phyloP scores from a whole-genome alignment of 148 eudicot species.

The Mesembryanthemum crystallinum region DNA sequence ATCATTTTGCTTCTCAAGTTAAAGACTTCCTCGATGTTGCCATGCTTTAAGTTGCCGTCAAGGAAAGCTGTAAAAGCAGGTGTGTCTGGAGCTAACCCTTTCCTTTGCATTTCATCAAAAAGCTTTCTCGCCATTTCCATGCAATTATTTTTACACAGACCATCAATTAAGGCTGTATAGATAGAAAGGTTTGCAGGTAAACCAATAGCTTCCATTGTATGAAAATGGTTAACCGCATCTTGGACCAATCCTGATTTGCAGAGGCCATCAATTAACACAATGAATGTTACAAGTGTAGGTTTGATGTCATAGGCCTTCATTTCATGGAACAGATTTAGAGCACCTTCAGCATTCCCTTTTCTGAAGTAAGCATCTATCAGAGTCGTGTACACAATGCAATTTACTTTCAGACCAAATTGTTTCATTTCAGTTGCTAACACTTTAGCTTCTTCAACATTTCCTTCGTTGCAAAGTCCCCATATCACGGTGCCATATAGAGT shows the following conservation, averaged over 20 bases:
- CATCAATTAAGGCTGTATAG: constrained; percentile 76
- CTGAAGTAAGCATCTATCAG: constrained; percentile 68
- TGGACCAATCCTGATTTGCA: constrained; percentile 69
- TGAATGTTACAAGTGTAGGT: constrained; percentile 65
- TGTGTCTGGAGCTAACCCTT: constrained; percentile 69
- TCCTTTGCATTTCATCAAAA: constrained; percentile 63
- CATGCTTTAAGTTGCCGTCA: constrained; percentile 72
- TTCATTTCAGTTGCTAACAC: constrained; percentile 60
- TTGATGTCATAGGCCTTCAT: constrained; percentile 53
- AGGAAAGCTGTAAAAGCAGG: constrained; percentile 75
- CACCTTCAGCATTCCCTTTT: constrained; percentile 50
- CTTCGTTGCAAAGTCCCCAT: constrained; percentile 72
- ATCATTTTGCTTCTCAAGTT: constrained; percentile 45
- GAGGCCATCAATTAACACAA: constrained; percentile 72
- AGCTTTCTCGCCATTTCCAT: constrained; percentile 56
- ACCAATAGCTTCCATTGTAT: constrained; percentile 46
- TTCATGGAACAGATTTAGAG: constrained; percentile 51
- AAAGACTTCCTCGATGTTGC: constrained; percentile 64
- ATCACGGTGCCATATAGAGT: constrained; percentile 61
- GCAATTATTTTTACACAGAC: constrained; percentile 64
- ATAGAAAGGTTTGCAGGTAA: constrained; percentile 58
- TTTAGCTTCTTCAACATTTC: constrained; percentile 64
- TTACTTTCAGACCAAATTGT: constrained; percentile 45
- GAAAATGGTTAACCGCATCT: constrained; percentile 58
- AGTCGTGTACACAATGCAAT: constrained; percentile 55